Evolutionary conservation across 768 basidiomycete genomes (phyloP).

Genomic region (Kwoniella dendrophila): DNA sequence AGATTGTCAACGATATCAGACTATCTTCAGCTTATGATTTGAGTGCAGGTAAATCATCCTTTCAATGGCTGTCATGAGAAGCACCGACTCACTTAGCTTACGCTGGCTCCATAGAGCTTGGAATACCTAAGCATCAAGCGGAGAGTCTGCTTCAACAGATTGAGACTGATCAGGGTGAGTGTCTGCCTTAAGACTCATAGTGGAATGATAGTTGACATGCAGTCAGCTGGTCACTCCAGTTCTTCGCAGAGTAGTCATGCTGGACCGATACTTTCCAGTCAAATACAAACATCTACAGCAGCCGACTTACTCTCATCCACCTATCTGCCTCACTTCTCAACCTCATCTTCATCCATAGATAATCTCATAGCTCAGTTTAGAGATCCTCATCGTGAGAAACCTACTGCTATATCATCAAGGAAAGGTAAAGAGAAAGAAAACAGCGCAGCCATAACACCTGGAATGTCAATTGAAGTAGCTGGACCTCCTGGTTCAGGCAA

Average conservation of each 20-base stretch:
- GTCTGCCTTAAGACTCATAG: neutral
- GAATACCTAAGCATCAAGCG: conserved; percentile 31
- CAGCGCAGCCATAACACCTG: conserved; percentile 37
- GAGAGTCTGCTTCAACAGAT: conserved; percentile 43
- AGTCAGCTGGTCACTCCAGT: conserved; percentile 10
- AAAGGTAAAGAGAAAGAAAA: conserved; percentile 21
- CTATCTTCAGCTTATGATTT: conserved; percentile 32
- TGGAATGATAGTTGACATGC: neutral
- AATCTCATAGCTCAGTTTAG: conserved; percentile 28
- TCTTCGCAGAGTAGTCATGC: too few species aligned
- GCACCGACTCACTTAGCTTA: neutral
- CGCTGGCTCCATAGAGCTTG: conserved; percentile 34
- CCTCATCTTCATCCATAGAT: conserved; percentile 41
- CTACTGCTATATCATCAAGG: neutral
- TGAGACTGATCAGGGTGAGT: conserved; percentile 26
- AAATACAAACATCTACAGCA: conserved; percentile 33
- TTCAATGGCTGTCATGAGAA: neutral
- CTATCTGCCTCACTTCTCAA: conserved; percentile 30
- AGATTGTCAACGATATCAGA: conserved; percentile 29
- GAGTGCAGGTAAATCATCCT: conserved; percentile 28
- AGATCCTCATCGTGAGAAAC: neutral
- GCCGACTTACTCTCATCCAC: conserved; percentile 23
- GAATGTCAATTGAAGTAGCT: conserved; percentile 49
- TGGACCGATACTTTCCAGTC: neutral
- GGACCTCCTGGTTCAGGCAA: conserved; percentile 54